These are phyloP conservation scores for Sarcocystis neurona DNA, from an alignment of 169 alveolate genomes.

Conservation along the genomic window DNA sequence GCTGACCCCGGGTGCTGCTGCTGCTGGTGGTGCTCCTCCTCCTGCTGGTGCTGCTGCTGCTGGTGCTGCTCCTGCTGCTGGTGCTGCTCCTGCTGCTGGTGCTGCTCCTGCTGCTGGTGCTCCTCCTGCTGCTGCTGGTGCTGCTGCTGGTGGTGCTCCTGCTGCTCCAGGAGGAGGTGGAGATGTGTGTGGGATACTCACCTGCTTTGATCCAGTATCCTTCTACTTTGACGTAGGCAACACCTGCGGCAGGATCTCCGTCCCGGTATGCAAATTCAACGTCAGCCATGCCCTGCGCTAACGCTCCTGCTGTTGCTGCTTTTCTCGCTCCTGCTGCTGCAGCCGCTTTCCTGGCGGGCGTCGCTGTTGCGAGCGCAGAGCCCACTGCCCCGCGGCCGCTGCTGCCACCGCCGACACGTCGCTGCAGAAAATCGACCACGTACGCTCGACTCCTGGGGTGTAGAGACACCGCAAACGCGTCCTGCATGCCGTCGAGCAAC, in stretches of 20 bases:
- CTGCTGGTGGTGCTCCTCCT: not conserved
- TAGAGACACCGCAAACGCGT: constrained; percentile 75
- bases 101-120: too few relatives aligned
- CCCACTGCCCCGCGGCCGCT: not conserved
- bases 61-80: too few relatives aligned
- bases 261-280: not conserved
- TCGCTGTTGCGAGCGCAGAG: not conserved
- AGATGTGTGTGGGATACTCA: too few relatives aligned
- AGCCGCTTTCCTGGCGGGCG: not conserved
- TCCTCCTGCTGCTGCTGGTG: too few relatives aligned
- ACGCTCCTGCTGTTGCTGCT: not conserved
- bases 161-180: too few relatives aligned
- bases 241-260: constrained; percentile 26
- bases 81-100: too few relatives aligned
- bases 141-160: too few relatives aligned
- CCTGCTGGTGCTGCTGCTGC: not conserved
- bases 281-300: constrained; percentile 18
- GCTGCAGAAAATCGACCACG: constrained; percentile 43
- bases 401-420: constrained; percentile 13
- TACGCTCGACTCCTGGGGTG: constrained; percentile 24
- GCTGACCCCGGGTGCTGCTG: not conserved
- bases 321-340: too few relatives aligned
- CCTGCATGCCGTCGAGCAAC: constrained; percentile 71
- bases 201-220: constrained; percentile 44
- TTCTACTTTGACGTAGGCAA: constrained; percentile 51